Percentiles rank a stretch among this genome's conserved stretches.
phyloP scores from a whole-genome alignment of 2,329 filamentous ascomycete genomes.

The Ascochyta clinopodiicola region DNA sequence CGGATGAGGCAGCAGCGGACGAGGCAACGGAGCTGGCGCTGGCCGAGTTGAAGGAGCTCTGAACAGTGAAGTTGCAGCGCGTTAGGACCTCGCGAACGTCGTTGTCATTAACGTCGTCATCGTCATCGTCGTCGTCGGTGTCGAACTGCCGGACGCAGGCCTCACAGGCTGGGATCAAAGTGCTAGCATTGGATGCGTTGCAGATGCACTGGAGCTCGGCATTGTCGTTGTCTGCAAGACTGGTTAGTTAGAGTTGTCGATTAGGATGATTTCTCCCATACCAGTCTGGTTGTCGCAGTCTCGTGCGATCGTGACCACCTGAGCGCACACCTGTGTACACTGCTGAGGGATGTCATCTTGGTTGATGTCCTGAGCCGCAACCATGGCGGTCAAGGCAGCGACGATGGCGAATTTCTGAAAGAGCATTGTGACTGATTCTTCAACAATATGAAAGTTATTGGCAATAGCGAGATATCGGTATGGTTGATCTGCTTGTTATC shows the following conservation, averaged over 20 bases:
- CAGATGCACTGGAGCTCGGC: slow-evolving; percentile 40
- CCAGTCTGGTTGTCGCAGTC: slow-evolving; percentile 34
- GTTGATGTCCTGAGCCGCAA: slow-evolving; percentile 37
- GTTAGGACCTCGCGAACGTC: slow-evolving; percentile 39
- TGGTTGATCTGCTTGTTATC: not conserved
- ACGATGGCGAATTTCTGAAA: slow-evolving; percentile 34
- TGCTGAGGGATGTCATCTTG: slow-evolving; percentile 39
- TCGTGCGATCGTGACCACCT: slow-evolving; percentile 29
- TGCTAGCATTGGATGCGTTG: slow-evolving; percentile 30
- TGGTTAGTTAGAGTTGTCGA: not conserved
- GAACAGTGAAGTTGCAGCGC: slow-evolving; percentile 38
- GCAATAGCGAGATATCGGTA: not conserved
- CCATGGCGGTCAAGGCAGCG: slow-evolving; percentile 29
- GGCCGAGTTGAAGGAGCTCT: slow-evolving; percentile 31
- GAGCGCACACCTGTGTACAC: slow-evolving; percentile 37
- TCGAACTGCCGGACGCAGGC: slow-evolving; percentile 40
- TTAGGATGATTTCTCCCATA: slow-evolving; percentile 7
- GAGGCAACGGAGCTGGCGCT: slow-evolving; percentile 16
- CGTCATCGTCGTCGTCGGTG: slow-evolving; percentile 17
- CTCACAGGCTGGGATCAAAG: slow-evolving; percentile 37
- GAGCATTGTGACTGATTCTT: slow-evolving; percentile 24
- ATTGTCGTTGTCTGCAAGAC: slow-evolving; percentile 25
- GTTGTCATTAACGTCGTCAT: slow-evolving; percentile 21
- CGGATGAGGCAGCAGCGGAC: slow-evolving; percentile 7
- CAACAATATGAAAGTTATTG: not conserved